Base-by-base conservation (phyloP, 805 yeast species). In the Wickerhamomyces tratensis region DNA sequence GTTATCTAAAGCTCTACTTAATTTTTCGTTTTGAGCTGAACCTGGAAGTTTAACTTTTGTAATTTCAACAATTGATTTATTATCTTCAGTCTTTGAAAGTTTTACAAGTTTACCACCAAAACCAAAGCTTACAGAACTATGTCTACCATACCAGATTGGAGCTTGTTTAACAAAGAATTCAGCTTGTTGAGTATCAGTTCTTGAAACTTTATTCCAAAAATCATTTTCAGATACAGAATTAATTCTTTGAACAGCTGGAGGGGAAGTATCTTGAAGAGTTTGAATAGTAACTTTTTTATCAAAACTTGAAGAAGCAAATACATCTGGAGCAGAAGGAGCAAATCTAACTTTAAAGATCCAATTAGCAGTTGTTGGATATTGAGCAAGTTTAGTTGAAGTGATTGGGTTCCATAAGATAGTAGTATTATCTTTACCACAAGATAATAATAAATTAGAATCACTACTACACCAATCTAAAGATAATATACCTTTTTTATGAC, bases 391-490 rank as follows among this genome's bases (percentile, higher is more conserved):
- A 44, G 67, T 68, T 39, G 89, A 94, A 20, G 74, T 64, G 42
- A 76, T 65, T 27, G 97, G 96, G 61, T 93, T 87, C 98, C 98
- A 93, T 52, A 93, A 67, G 48, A 80, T 65, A 5, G 94, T 86
- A 31, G 86, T 68, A 59, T 88, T 88, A 63, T 93, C 98, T 55
- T 86, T 84, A 46, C 97, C 97, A 58, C 91, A 76, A n/a, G 97
- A 86, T 37, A 93, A 66, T 52, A 93, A 69, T 49, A 93, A 69
- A 40, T 71, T 70, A 39, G 86, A 76, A 61, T 93, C 99, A 52
- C 79, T 82, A 38, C 68, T 62, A 63, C 96, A 87, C 99, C 99
- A 93, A 59, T 93, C 97, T 43, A 93, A 65, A 8, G 96, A 85
- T 41, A 91, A 63, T 15, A 93, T 80, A 35, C 98, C 98, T 63